phyloP scores from a whole-genome alignment of 1,139 yeast genomes.

The Yamadazyma spencermartinsiae region DNA sequence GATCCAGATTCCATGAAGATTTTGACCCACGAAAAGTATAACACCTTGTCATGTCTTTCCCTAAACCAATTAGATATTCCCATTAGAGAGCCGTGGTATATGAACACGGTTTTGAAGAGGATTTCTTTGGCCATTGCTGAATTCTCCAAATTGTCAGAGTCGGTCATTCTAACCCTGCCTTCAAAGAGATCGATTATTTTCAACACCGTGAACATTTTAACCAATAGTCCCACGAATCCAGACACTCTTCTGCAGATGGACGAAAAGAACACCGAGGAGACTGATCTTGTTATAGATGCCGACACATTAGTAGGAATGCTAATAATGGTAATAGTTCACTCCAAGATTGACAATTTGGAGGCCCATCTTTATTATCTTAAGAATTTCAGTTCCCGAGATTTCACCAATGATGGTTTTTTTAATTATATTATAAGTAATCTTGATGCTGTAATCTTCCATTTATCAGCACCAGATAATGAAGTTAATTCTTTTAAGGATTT shows the following conservation, averaged over 20 bases:
- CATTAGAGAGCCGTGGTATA: slow-evolving; percentile 37
- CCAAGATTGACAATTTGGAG: slow-evolving; percentile 58
- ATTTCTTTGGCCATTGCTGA: slow-evolving; percentile 54
- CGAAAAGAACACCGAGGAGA: slow-evolving; percentile 14
- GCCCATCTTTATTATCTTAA: slow-evolving; percentile 68
- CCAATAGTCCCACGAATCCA: slow-evolving; percentile 23
- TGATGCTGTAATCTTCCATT: slow-evolving; percentile 76
- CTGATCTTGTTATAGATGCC: slow-evolving; percentile 59
- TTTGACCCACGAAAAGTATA: slow-evolving; percentile 37
- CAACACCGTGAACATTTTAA: slow-evolving; percentile 54
- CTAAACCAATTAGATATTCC: slow-evolving; percentile 73
- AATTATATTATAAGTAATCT: slow-evolving; percentile 64
- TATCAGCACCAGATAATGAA: slow-evolving; percentile 34
- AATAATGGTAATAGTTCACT: slow-evolving; percentile 67
- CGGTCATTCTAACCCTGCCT: slow-evolving; percentile 48
- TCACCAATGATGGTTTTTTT: slow-evolving; percentile 35
- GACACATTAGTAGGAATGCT: slow-evolving; percentile 76
- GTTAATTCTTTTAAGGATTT: slow-evolving; percentile 38
- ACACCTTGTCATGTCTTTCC: slow-evolving; percentile 53
- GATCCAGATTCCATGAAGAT: slow-evolving; percentile 31
- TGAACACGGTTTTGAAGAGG: slow-evolving; percentile 47
- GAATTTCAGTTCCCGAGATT: slow-evolving; percentile 47
- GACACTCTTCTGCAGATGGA: slow-evolving; percentile 4
- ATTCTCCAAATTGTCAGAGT: slow-evolving; percentile 50
- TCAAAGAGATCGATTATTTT: slow-evolving; percentile 55